Base-by-base conservation (phyloP, 2,329 filamentous ascomycete genomes). In the Zarea fungicola region DNA sequence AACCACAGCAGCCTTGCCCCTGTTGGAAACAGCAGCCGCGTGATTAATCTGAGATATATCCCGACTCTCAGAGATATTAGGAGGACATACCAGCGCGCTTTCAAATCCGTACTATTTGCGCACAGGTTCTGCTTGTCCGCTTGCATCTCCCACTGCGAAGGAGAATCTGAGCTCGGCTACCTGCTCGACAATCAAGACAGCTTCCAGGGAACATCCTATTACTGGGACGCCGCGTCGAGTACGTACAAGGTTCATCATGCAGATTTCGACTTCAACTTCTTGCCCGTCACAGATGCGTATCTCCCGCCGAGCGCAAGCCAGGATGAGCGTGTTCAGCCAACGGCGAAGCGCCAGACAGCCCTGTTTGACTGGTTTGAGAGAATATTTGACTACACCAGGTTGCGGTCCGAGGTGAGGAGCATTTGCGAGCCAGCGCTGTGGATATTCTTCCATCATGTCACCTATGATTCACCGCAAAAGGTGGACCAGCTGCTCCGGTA, bases 281-380 rank as follows among this genome's bases (percentile, higher is more conserved):
- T 48, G 6, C 46, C 46, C 10, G 39, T 48, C 23, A n/a, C 14
- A 5, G 46, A 48, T 34, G 46, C 37, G 9, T 48, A 41, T 40
- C n/a, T 25, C 11, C 36, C 46, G 14, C 46, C 46, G 8, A 18
- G 14, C 8, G 25, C 13, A n/a, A 9, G 16, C n/a, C 19, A n/a
- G n/a, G 44, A 48, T 26, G 32, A 11, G 28, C 34, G 44, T 4
- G 44, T 40, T 16, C 3, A 29, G 13, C 44, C 46, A 11, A 25
- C 35, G 5, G 11, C 34, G 19, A 48, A 48, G 19, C 46, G 46
- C 6, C 37, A 35, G 29, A 32, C 28, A 11, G 46, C 46, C n/a
- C 36, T 48, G 18, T 48, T 48, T 48, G 46, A 48, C 14, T 48
- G 46, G 46, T 48, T 29, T 10, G 46, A 48, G 11, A 32, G 37